phyloP scores from a whole-genome alignment of 2,329 filamentous ascomycete species.

The Alternaria viburni region DNA sequence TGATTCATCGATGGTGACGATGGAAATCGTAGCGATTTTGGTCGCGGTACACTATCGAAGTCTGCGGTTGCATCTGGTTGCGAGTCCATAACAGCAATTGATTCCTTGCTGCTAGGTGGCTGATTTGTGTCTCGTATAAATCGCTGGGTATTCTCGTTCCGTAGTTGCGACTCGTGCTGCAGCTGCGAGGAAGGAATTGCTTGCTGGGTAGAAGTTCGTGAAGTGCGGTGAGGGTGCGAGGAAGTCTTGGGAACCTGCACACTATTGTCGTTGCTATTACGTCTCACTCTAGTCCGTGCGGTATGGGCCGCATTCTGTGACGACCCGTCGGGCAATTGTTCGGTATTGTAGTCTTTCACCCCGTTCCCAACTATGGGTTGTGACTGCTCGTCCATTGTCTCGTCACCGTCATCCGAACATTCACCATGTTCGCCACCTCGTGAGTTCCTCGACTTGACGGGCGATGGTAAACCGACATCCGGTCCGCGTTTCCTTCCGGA shows the following conservation, averaged over 20 bases:
- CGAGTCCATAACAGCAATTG: constrained; percentile 54
- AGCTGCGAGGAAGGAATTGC: constrained; percentile 28
- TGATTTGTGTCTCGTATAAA: constrained; percentile 15
- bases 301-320: constrained; percentile 26
- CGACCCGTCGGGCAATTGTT: constrained; percentile 43
- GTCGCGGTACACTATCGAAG: constrained; percentile 33
- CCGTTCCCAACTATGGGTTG: constrained; percentile 17
- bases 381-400: constrained; percentile 28
- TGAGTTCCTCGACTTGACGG: constrained; percentile 16
- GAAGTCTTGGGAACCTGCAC: constrained; percentile 49
- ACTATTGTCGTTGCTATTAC: constrained; percentile 24
- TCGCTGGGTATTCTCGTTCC: constrained; percentile 24
- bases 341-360: constrained; percentile 22
- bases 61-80: constrained; percentile 46
- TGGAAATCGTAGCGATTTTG: constrained; percentile 39
- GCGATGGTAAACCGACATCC: constrained; percentile 35
- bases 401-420: constrained; percentile 29
- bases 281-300: constrained; percentile 17
- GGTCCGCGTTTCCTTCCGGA: constrained; percentile 19
- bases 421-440: constrained; percentile 6
- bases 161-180: constrained; percentile 26
- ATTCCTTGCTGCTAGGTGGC: constrained; percentile 41
- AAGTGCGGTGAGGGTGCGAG: constrained; percentile 38
- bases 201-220: constrained; percentile 25
- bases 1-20: constrained; percentile 47